Evolutionary conservation across 2,329 filamentous ascomycete genomes (phyloP), one percentile per base, ranked within the genome.

Genomic region (Sporothrix variecibatus): DNA sequence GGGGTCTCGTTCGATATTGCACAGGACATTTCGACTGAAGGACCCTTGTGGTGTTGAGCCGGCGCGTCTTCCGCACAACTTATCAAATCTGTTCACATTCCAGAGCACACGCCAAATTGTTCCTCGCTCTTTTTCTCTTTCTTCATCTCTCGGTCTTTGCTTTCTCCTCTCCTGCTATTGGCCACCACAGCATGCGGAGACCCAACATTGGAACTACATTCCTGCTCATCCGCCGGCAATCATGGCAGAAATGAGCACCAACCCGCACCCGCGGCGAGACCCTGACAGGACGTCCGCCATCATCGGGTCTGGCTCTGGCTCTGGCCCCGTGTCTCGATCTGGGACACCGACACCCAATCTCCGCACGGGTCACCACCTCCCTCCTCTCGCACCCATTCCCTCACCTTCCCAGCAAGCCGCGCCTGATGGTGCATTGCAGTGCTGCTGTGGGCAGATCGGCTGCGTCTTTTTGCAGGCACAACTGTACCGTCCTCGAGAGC

Each of bases 391-490:
- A 1, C 34, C 34, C 34, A 34, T 34, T 34, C 34, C 34, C 34
- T 34, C 34, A 34, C 34, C 34, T 34, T 34, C 34, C 43, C 60
- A 72, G 67, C 80, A 81, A 73, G 78, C 80, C 71, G 40, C 43
- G 1, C 40, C 69, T 17, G 79, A 83, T 60, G 78, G 83, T 12
- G 31, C 74, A 23, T 80, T 90, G 76, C 85, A 83, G 70, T 98
- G 96, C 86, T 99, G 95, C 84, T 99, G 95, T 84, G 95, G 94
- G 73, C 91, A 90, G 77, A 81, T 86, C 76, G 91, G 94, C 79
- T 98, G 95, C 83, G 88, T 91, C 78, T 94, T 93, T 81, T 87
- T 98, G 76, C 90, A 89, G 82, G 82, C 92, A 95, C 83, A 98
- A 95, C 83, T 91, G 91, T 82, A 87, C 88, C 64, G 87, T 94